Base-by-base conservation (phyloP, 768 basidiomycete species). In the Boletales sp. region DNA sequence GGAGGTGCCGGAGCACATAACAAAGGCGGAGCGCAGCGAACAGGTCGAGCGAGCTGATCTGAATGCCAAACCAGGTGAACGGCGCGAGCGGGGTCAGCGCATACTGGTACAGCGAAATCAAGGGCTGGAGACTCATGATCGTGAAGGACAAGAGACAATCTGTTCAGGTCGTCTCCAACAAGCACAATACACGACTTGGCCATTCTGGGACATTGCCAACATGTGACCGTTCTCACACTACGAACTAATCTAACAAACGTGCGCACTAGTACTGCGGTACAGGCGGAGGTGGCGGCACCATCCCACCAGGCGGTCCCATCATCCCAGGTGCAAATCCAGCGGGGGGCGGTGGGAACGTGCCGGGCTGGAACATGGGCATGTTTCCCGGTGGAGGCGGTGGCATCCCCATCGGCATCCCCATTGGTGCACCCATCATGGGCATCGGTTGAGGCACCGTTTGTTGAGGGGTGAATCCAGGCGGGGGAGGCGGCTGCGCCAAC, bases 401-500 rank as follows among this genome's bases (percentile, higher is more conserved):
- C 67, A 73, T 67, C 31, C 70, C 69, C 65, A 69, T 61, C 34
- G 56, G 60, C 53, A 67, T 61, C 18, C 59, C 64, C n/a, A 54
- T 62, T 1, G 67, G 63, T 30, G 47, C 60, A 41, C 61, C 63
- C 71, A 72, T 72, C 57, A 69, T 63, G 50, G 65, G 65, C 57
- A 72, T 69, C 4, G 52, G 53, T 41, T 62, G 70, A 18, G 80
- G 79, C 55, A 84, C 74, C 5, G 84, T 82, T 62, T 86, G 84
- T 58, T 87, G 86, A 17, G 82, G 80, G 0, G 83, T 79, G 51
- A 90, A 90, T 10, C 89, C 90, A 44, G 86, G 81, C 0, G 90
- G 89, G 0, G 90, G 89, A 2, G 87, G 84, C 0, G 88, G 87
- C 43, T 81, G 84, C 4, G 91, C 88, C 48, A 96, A 77, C 14